Percentiles rank a stretch among this genome's conserved stretches.
Evolutionary conservation across 2,329 filamentous ascomycete species (phyloP).

Genomic region (Incumbomyces delicatus): DNA sequence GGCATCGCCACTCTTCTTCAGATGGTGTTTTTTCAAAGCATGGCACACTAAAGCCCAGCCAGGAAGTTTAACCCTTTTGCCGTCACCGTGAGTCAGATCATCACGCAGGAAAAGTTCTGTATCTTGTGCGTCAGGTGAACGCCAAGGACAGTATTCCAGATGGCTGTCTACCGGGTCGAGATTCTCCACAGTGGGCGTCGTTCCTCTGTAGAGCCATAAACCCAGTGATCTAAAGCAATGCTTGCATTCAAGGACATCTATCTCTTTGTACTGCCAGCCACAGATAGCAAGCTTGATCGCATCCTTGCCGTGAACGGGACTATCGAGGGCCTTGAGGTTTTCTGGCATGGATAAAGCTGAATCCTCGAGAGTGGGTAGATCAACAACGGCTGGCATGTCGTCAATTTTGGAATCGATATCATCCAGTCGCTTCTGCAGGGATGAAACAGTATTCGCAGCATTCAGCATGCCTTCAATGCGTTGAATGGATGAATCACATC

Average conservation of each 20-base stretch:
- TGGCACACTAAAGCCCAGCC: conserved; percentile 19
- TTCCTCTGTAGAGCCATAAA: conserved; percentile 69
- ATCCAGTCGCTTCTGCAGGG: conserved; percentile 55
- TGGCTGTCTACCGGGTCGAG: conserved; percentile 64
- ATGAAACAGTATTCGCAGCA: conserved; percentile 47
- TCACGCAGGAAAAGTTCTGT: conserved; percentile 13
- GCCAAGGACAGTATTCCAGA: conserved; percentile 75
- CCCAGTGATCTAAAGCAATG: conserved; percentile 83
- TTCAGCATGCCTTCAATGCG: conserved; percentile 53
- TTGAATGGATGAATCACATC: conserved; percentile 71
- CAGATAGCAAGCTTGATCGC: conserved; percentile 61
- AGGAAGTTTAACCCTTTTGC: conserved; percentile 13
- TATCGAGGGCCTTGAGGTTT: conserved; percentile 24
- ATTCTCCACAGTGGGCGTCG: conserved; percentile 58
- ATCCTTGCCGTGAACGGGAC: conserved; percentile 34
- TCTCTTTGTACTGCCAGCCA: conserved; percentile 58
- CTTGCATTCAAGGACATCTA: conserved; percentile 63
- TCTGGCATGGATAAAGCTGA: conserved; percentile 23
- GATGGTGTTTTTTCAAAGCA: conserved; percentile 15
- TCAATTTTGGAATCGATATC: conserved; percentile 35
- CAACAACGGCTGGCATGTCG: conserved; percentile 32
- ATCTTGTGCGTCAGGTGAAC: conserved; percentile 17
- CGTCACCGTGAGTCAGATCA: background rate
- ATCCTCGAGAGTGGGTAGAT: conserved; percentile 29
- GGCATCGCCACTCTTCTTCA: conserved; percentile 8